Evolutionary conservation across 768 basidiomycete genomes (phyloP).

Genomic region (Podaxis sp.): DNA sequence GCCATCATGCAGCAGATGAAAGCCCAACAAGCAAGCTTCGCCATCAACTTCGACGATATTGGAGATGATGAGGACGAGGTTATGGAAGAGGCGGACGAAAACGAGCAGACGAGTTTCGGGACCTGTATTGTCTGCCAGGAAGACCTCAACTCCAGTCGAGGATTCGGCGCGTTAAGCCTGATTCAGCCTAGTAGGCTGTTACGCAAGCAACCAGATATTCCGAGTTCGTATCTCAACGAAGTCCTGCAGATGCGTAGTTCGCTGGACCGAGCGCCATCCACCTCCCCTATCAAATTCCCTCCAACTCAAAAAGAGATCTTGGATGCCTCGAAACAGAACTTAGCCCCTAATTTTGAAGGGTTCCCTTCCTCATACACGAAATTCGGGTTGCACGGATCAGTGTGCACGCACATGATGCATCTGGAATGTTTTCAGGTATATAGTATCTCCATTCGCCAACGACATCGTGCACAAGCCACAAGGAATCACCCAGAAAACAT

Average conservation of each 20-base stretch:
- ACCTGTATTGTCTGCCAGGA: conserved; percentile 99
- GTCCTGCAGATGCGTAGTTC: conserved; percentile 60
- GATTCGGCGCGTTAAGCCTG: conserved; percentile 86
- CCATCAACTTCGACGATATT: conserved; percentile 72
- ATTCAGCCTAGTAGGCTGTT: conserved; percentile 87
- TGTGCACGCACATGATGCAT: conserved; percentile 98
- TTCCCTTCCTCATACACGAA: conserved; percentile 71
- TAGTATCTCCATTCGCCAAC: conserved; percentile 79
- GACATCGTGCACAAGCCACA: conserved; percentile 86
- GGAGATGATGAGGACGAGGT: conserved; percentile 73
- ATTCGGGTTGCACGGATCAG: conserved; percentile 84
- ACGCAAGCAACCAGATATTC: conserved; percentile 72
- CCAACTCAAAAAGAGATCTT: conserved; percentile 50
- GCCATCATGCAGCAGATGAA: conserved; percentile 97
- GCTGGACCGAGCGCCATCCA: conserved; percentile 54
- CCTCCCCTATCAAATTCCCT: conserved; percentile 40
- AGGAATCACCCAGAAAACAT: conserved; percentile 95
- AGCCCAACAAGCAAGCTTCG: conserved; percentile 85
- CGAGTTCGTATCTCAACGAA: conserved; percentile 69
- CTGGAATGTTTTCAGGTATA: conserved; percentile 92
- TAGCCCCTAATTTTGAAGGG: conserved; percentile 63
- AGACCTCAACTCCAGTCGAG: conserved; percentile 66
- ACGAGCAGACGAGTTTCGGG: conserved; percentile 58
- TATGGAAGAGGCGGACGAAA: conserved; percentile 45
- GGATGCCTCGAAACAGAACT: conserved; percentile 41